These are phyloP conservation scores for Scheffersomyces spartinae DNA, from an alignment of 805 yeast species.

Conservation along the genomic window DNA sequence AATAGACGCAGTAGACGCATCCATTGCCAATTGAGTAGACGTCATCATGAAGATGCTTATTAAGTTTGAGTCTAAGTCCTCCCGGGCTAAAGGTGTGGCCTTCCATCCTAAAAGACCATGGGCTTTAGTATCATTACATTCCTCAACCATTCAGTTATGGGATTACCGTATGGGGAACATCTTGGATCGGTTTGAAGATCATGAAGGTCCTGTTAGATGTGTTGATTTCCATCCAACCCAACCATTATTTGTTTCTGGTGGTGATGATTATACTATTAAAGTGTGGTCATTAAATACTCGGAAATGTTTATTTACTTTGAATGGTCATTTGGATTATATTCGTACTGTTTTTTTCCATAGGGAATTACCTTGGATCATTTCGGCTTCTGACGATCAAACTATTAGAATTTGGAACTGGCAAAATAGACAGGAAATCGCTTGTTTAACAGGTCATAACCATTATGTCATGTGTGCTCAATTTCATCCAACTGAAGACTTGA, in stretches of 20 bases:
- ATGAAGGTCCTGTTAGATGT: conserved; percentile 95
- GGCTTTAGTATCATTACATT: conserved; percentile 89
- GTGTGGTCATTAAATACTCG: conserved; percentile 93
- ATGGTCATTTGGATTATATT: conserved; percentile 91
- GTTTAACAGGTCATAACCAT: conserved; percentile 96
- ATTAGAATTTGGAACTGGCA: conserved; percentile 99
- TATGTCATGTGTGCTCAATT: conserved; percentile 97
- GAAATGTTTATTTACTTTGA: conserved; percentile 82
- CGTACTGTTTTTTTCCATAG: conserved; percentile 91
- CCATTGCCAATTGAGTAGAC: too few relatives aligned
- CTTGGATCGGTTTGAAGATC: conserved; percentile 94
- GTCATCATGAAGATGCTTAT: conserved; percentile 9
- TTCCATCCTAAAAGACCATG: conserved; percentile 95
- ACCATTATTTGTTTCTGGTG: conserved; percentile 93
- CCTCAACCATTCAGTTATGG: conserved; percentile 99
- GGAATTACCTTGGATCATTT: conserved; percentile 94
- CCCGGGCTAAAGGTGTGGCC: conserved; percentile 96
- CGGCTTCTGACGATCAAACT: conserved; percentile 96
- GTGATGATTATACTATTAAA: conserved; percentile 90
- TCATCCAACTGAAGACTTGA: conserved; percentile 90
- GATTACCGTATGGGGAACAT: conserved; percentile 98
- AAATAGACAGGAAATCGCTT: conserved; percentile 92
- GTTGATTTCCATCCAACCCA: conserved; percentile 97
- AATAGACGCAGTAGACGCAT: conserved; percentile 2
- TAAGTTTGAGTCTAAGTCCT: conserved; percentile 91